A percentile compares a stretch with the other conserved stretches of the same genome.
These are phyloP conservation scores for Cornus kousa DNA, from an alignment of 148 eudicot genomes.

Conservation along the genomic window DNA sequence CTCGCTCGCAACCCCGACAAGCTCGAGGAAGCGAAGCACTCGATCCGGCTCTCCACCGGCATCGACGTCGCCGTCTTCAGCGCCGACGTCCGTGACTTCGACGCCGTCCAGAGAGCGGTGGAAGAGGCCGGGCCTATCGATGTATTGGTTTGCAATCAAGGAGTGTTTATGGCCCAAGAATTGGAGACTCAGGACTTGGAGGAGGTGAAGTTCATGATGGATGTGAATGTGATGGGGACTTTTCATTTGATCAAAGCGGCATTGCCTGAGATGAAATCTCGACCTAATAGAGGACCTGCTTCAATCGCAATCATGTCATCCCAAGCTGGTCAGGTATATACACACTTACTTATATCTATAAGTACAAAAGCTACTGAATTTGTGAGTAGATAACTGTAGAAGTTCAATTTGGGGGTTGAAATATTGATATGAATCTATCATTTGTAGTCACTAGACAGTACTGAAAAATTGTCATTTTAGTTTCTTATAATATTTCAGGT, in stretches of 20 bases:
- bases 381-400: no score
- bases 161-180: constrained; percentile 60
- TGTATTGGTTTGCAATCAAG: constrained; percentile 81
- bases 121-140: constrained; percentile 67
- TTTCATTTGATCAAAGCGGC: constrained; percentile 78
- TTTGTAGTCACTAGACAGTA: no score
- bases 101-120: constrained; percentile 49
- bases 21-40: constrained; percentile 56
- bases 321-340: constrained; percentile 74
- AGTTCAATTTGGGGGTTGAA: no score
- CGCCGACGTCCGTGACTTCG: constrained; percentile 76
- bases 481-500: no score
- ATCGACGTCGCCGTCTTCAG: constrained; percentile 53
- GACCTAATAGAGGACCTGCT: constrained; percentile 50
- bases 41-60: constrained; percentile 68
- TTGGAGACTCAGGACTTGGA: constrained; percentile 51
- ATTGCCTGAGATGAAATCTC: constrained; percentile 58
- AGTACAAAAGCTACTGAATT: no score
- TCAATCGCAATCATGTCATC: constrained; percentile 77
- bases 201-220: constrained; percentile 72
- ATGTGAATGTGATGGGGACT: constrained; percentile 72
- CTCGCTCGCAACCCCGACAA: constrained; percentile 53
- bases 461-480: no score
- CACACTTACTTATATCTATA: no score
- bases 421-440: no score